These are phyloP conservation scores for Tolypocladium pustulatum DNA, from an alignment of 2,329 filamentous ascomycete species.

Conservation along the genomic window DNA sequence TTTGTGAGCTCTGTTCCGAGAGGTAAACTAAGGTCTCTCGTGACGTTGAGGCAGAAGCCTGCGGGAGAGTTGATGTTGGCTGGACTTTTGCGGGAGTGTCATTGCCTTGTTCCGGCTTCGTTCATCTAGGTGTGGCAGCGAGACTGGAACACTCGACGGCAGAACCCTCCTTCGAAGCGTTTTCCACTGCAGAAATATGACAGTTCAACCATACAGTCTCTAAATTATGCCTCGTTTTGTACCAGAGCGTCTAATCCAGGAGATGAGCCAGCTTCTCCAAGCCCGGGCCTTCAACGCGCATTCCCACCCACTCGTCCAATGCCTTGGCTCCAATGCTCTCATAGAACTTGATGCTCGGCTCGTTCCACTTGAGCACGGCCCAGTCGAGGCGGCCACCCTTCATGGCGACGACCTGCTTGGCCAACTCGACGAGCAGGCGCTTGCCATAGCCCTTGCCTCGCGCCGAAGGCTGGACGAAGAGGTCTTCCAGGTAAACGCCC, in stretches of 20 bases:
- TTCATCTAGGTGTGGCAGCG: too few species aligned
- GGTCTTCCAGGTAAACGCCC: constrained; percentile 87
- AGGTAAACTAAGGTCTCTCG: too few species aligned
- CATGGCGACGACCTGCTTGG: constrained; percentile 66
- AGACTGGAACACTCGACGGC: too few species aligned
- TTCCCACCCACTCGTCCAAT: constrained; percentile 63
- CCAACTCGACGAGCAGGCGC: constrained; percentile 61
- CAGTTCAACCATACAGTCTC: too few species aligned
- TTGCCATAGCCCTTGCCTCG: constrained; percentile 74
- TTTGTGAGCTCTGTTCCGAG: not conserved
- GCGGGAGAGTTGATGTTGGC: too few species aligned
- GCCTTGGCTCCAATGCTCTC: constrained; percentile 54
- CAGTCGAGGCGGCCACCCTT: constrained; percentile 74
- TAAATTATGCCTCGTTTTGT: too few species aligned
- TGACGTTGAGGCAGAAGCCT: too few species aligned
- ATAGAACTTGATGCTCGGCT: constrained; percentile 84
- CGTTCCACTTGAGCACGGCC: constrained; percentile 89
- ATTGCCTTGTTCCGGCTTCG: too few species aligned
- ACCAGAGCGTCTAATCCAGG: constrained; percentile 12
- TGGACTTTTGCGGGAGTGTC: too few species aligned
- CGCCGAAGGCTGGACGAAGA: constrained; percentile 66
- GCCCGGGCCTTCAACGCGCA: constrained; percentile 61
- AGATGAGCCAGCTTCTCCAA: constrained; percentile 48
- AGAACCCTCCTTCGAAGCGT: too few species aligned
- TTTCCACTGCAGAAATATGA: too few species aligned